These are phyloP conservation scores for Prinsepia uniflora DNA, from an alignment of 306 rosid species.

Conservation along the genomic window DNA sequence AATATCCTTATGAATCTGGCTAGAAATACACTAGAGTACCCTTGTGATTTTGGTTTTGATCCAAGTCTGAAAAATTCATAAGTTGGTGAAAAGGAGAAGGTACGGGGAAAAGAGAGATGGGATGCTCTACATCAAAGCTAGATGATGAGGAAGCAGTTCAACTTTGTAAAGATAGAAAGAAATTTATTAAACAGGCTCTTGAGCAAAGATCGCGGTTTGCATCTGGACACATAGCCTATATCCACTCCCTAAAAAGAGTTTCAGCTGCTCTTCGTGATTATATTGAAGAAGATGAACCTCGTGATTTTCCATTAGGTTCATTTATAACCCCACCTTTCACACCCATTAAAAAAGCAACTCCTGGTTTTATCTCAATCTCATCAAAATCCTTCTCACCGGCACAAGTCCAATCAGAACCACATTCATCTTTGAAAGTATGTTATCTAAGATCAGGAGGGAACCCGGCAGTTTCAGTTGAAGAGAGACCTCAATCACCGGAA, in stretches of 20 bases:
- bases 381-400: constrained; percentile 42
- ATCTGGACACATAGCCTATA: constrained; percentile 66
- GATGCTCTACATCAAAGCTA: constrained; percentile 84
- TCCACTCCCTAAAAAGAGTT: constrained; percentile 65
- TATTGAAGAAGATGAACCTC: constrained; percentile 59
- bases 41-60: constrained; percentile 49
- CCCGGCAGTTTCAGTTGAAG: constrained; percentile 67
- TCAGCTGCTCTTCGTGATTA: constrained; percentile 78
- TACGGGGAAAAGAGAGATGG: constrained; percentile 54
- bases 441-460: constrained; percentile 69
- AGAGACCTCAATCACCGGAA: constrained; percentile 75
- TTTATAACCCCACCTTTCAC: constrained; percentile 58
- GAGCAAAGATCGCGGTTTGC: constrained; percentile 71
- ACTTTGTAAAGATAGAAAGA: constrained; percentile 84
- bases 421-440: constrained; percentile 52
- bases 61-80: constrained; percentile 53
- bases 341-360: constrained; percentile 53
- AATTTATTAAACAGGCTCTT: constrained; percentile 79
- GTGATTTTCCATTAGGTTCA: constrained; percentile 53
- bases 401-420: constrained; percentile 42
- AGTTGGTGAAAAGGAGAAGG: constrained; percentile 27
- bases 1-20: constrained; percentile 58
- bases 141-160: constrained; percentile 85
- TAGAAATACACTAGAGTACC: constrained; percentile 35
- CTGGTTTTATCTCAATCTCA: constrained; percentile 57